Conservation (phyloP, 306 rosid species). For the Trifolium subterraneum region DNA sequence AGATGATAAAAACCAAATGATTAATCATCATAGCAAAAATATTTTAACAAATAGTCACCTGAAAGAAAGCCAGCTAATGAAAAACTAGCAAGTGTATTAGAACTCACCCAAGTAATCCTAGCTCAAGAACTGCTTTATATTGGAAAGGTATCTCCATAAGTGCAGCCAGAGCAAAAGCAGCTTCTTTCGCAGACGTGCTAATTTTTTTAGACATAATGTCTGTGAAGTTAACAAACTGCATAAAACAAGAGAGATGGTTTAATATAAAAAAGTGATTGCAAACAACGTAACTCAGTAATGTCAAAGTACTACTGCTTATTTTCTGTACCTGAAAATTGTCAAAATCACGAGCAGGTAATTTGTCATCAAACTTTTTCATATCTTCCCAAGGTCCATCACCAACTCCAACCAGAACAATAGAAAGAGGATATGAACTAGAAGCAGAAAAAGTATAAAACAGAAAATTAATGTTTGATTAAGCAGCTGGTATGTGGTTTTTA, state of each 20-base stretch:
- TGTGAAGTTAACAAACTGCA: conserved; percentile 85
- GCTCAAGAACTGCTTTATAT: conserved; percentile 70
- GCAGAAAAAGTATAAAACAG: conserved; percentile 18
- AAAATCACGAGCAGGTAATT: conserved; percentile 74
- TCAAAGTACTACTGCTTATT: conserved; percentile 9
- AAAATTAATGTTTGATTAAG: conserved; percentile 32
- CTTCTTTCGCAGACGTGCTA: conserved; percentile 63
- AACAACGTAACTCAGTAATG: neutral
- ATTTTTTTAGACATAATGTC: conserved; percentile 59
- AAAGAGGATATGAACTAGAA: conserved; percentile 73
- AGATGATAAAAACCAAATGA: neutral
- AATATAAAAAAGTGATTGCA: conserved; percentile 24
- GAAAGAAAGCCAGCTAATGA: conserved; percentile 27
- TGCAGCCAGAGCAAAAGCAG: conserved; percentile 90
- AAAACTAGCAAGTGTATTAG: neutral
- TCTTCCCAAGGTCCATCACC: conserved; percentile 98
- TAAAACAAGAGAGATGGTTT: conserved; percentile 5
- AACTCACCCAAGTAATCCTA: conserved; percentile 69
- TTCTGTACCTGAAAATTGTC: conserved; percentile 79
- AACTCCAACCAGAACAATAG: conserved; percentile 84
- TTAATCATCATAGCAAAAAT: conserved; percentile 17
- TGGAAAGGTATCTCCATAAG: conserved; percentile 93
- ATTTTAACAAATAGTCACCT: conserved; percentile 17
- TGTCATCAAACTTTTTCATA: conserved; percentile 88
- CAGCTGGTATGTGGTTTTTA: neutral